Evolutionary conservation across 768 basidiomycete genomes (phyloP).

Genomic region (Russula compacta): DNA sequence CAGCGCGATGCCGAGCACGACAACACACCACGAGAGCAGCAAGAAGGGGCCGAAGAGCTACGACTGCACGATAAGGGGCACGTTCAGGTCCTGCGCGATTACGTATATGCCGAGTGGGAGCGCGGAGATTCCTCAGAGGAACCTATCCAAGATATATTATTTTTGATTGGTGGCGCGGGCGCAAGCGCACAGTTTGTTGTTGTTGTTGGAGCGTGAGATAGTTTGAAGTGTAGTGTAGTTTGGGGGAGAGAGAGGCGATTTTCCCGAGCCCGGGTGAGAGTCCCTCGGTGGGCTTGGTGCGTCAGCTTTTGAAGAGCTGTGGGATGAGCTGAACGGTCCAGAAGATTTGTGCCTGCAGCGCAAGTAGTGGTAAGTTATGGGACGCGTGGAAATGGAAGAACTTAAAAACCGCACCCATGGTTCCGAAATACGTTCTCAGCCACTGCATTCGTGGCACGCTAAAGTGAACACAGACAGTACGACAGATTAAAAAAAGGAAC

Average conservation of each 20-base stretch:
- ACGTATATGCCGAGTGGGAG: slow-evolving; percentile 61
- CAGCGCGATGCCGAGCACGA: slow-evolving; percentile 33
- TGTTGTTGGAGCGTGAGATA: too few species aligned
- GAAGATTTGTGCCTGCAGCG: slow-evolving; percentile 43
- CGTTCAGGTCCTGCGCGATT: slow-evolving; percentile 56
- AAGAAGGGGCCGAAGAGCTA: slow-evolving; percentile 54
- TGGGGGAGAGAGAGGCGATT: not conserved
- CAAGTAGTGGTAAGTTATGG: too few species aligned
- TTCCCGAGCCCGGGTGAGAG: slow-evolving; percentile 62
- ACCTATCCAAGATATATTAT: slow-evolving; percentile 27
- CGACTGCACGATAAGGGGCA: slow-evolving; percentile 63
- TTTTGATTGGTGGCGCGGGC: too few species aligned
- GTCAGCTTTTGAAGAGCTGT: slow-evolving; percentile 66
- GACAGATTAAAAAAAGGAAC: too few species aligned
- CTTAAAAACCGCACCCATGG: slow-evolving; percentile 19
- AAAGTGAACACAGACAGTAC: too few species aligned
- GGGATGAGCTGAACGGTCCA: slow-evolving; percentile 64
- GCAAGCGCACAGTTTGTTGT: too few species aligned
- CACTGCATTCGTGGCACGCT: slow-evolving; percentile 31
- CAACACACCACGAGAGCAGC: slow-evolving; percentile 37
- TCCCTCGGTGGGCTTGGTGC: slow-evolving; percentile 56
- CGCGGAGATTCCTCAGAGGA: slow-evolving; percentile 53
- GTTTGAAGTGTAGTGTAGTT: too few species aligned
- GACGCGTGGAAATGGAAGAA: not conserved
- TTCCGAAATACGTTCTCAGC: slow-evolving; percentile 62